Conservation (phyloP, 1,139 yeast species). For the Diutina scorzettiae region DNA sequence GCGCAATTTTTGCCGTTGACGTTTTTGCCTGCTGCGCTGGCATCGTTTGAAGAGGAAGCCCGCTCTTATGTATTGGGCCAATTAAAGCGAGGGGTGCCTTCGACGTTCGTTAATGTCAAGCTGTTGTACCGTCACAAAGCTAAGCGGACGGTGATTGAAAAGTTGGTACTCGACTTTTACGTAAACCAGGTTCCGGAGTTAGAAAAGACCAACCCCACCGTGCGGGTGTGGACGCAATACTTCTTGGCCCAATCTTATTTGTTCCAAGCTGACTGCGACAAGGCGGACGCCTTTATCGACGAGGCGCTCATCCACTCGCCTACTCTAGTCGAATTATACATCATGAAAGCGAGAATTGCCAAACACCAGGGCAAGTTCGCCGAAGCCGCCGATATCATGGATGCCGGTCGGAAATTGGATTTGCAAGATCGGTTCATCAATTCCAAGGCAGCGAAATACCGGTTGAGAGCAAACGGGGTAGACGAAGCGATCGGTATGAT, state of each 20-base stretch:
- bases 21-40: conserved; percentile 45
- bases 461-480: conserved; percentile 64
- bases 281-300: conserved; percentile 48
- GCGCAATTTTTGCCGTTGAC: conserved; percentile 69
- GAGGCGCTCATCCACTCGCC: conserved; percentile 66
- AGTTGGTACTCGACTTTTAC: conserved; percentile 41
- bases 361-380: conserved; percentile 55
- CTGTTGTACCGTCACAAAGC: conserved; percentile 50
- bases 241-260: conserved; percentile 76
- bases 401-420: conserved; percentile 65
- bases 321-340: conserved; percentile 69
- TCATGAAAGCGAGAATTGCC: conserved; percentile 68
- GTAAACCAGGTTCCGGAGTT: conserved; percentile 13
- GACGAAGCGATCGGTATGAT: conserved; percentile 68
- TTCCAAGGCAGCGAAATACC: conserved; percentile 78
- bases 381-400: conserved; percentile 56
- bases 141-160: conserved; percentile 39
- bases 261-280: conserved; percentile 35
- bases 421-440: conserved; percentile 87
- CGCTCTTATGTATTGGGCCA: conserved; percentile 44
- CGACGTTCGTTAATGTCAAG: conserved; percentile 77
- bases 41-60: conserved; percentile 33
- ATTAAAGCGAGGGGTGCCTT: conserved; percentile 77
- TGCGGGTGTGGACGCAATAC: conserved; percentile 64
- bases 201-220: conserved; percentile 28